Conservation (phyloP, 768 basidiomycete genomes). For the Suillus spraguei region DNA sequence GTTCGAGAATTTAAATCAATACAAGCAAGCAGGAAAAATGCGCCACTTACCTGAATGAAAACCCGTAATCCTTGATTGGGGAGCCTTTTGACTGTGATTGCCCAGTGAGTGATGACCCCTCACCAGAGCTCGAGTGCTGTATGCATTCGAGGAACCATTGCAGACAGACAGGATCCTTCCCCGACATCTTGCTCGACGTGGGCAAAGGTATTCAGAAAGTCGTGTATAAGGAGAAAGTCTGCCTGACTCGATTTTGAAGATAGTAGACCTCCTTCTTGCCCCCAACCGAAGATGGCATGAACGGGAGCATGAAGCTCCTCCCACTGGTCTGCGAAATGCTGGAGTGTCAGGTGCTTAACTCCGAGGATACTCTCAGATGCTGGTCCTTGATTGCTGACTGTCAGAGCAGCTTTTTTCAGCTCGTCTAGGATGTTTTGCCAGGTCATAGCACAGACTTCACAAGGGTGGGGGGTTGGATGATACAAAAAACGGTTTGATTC, state of each 20-base stretch:
- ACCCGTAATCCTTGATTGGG: background rate
- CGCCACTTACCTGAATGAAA: background rate
- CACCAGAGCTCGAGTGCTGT: background rate
- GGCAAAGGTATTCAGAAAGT: background rate
- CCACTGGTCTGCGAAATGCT: background rate
- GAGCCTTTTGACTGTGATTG: background rate
- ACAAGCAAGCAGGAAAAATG: background rate
- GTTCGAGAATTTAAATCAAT: too few relatives aligned
- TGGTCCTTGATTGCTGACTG: too few relatives aligned
- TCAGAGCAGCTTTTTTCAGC: too few relatives aligned
- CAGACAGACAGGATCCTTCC: background rate
- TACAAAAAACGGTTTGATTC: background rate
- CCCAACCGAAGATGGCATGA: background rate
- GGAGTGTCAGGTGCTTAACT: too few relatives aligned
- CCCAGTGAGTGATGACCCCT: background rate
- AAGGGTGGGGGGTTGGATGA: slow-evolving; percentile 1
- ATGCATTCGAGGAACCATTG: background rate
- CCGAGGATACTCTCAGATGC: too few relatives aligned
- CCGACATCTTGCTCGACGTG: background rate
- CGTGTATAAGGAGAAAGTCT: too few relatives aligned
- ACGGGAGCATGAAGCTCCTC: background rate
- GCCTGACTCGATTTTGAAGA: background rate
- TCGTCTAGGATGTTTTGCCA: too few relatives aligned
- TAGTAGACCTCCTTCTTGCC: background rate
- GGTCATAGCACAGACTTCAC: background rate